Percentiles rank a stretch among this genome's conserved stretches.
phyloP scores from a whole-genome alignment of 176 grass and related monocot species.

The Carex scoparia region DNA sequence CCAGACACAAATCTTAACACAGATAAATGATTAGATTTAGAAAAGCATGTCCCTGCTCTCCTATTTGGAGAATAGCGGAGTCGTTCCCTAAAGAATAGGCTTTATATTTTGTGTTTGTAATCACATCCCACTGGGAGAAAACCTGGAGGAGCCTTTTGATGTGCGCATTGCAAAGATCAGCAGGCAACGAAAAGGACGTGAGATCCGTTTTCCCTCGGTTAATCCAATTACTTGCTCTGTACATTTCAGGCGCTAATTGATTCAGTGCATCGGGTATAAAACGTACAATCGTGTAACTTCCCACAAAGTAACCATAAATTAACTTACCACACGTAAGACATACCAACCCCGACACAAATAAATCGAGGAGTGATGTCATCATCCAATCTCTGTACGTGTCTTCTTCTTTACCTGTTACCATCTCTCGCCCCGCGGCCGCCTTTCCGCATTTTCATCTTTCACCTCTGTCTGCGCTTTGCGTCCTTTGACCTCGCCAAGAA shows the following conservation, averaged over 20 bases:
- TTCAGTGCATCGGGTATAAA: background rate
- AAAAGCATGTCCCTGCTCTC: too few relatives aligned
- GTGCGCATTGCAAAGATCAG: background rate
- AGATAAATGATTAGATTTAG: too few relatives aligned
- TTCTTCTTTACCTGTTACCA: background rate
- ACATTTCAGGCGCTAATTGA: background rate
- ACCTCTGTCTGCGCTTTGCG: background rate
- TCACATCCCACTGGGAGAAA: background rate
- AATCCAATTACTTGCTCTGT: background rate
- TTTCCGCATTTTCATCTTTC: background rate
- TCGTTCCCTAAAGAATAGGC: too few relatives aligned
- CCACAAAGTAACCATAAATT: background rate
- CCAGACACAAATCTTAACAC: too few relatives aligned
- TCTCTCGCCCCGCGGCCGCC: background rate
- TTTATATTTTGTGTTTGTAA: background rate
- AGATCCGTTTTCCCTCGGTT: background rate
- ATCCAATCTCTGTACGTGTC: background rate
- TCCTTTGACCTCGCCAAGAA: conserved; percentile 14
- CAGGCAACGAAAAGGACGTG: background rate
- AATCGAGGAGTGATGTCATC: background rate
- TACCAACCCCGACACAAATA: background rate
- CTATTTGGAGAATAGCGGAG: too few relatives aligned
- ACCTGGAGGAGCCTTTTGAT: background rate
- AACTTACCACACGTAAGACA: background rate
- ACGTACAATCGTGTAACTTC: background rate